phyloP scores from a whole-genome alignment of 441 rosid species.

The Populus hybrid region DNA sequence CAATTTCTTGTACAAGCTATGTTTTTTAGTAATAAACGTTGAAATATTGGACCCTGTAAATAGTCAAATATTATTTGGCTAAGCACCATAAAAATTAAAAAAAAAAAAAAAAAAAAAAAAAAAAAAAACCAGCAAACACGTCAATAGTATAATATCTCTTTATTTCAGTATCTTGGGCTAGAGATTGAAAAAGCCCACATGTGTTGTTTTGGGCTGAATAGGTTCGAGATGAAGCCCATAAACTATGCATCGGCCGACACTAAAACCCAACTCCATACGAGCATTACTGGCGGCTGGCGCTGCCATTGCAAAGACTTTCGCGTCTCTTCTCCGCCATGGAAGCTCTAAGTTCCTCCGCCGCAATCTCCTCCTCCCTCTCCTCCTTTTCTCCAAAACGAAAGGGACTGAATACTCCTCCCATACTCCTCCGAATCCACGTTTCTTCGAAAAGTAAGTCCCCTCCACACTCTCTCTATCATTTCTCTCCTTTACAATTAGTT shows the following conservation, averaged over 20 bases:
- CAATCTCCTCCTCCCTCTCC: constrained; percentile 47
- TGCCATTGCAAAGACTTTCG: not conserved
- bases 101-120: too few relatives aligned
- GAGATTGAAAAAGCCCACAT: not conserved
- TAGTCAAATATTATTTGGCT: too few relatives aligned
- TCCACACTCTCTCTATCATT: not conserved
- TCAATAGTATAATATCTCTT: too few relatives aligned
- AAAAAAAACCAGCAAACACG: too few relatives aligned
- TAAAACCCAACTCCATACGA: not conserved
- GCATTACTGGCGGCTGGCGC: not conserved
- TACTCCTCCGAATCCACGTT: constrained; percentile 47
- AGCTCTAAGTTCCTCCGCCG: constrained; percentile 54
- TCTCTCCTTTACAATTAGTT: not conserved
- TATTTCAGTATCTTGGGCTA: not conserved
- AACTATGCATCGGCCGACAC: not conserved
- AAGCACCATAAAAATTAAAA: too few relatives aligned
- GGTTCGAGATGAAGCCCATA: not conserved
- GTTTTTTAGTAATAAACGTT: too few relatives aligned
- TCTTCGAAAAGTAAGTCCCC: constrained; percentile 54
- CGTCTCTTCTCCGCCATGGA: constrained; percentile 50
- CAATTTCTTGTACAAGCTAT: too few relatives aligned
- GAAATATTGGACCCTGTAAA: too few relatives aligned
- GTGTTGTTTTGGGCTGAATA: not conserved
- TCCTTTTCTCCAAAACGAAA: constrained; percentile 55
- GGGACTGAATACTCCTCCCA: constrained; percentile 22